A percentile compares a stretch with the other conserved stretches of the same genome.
Evolutionary conservation across 176 grass and related monocot genomes (phyloP).

Genomic region (Themeda triandra): DNA sequence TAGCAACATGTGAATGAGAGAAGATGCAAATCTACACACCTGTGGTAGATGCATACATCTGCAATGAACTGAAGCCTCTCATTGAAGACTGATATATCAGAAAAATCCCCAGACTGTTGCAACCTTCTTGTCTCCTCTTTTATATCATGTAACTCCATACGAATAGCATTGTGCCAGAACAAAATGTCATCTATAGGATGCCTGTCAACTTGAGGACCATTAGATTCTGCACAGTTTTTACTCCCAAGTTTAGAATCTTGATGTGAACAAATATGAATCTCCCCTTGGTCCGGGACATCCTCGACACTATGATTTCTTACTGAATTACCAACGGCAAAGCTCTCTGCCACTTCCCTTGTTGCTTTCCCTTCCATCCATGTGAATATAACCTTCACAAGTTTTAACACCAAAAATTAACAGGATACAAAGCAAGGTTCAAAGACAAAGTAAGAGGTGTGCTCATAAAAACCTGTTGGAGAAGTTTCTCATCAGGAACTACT

Average conservation of each 20-base stretch:
- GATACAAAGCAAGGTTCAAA: conserved; percentile 15
- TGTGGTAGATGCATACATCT: conserved; percentile 98
- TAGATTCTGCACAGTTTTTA: conserved; percentile 51
- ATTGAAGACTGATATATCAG: conserved; percentile 86
- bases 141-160: conserved; percentile 79
- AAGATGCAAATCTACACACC: conserved; percentile 35
- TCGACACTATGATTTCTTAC: conserved; percentile 15
- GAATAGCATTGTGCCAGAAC: conserved; percentile 95
- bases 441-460: conserved; percentile 11
- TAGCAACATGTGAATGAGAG: neutral
- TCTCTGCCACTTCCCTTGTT: conserved; percentile 30
- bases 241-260: conserved; percentile 49
- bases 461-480: conserved; percentile 81
- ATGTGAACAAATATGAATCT: conserved; percentile 34
- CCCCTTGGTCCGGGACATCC: conserved; percentile 35
- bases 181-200: conserved; percentile 97
- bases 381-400: conserved; percentile 78
- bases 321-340: conserved; percentile 7
- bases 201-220: conserved; percentile 24
- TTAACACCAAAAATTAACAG: conserved; percentile 31
- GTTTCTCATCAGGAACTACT: conserved; percentile 91
- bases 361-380: conserved; percentile 74
- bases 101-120: conserved; percentile 78
- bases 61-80: conserved; percentile 91
- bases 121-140: conserved; percentile 80